A percentile compares a stretch with the other conserved stretches of the same genome.
Conservation (phyloP, 352 stramenopile species). For the Globisporangium takayamanum region DNA sequence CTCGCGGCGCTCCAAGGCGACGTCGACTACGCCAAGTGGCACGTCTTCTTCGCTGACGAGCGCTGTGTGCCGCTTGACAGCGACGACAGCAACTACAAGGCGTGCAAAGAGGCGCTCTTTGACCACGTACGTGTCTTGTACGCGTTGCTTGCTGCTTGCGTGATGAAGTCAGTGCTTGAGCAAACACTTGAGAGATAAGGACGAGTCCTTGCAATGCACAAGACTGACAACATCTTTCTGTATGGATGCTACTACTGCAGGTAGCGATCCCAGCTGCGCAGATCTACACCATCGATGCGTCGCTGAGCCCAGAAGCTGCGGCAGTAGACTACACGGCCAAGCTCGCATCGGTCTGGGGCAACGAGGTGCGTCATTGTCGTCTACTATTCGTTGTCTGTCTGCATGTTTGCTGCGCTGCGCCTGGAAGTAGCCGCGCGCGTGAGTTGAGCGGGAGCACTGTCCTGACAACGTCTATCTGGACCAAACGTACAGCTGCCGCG, state of each 20-base stretch:
- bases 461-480: background rate
- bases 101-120: conserved; percentile 88
- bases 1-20: conserved; percentile 65
- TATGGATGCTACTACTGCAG: conserved; percentile 5
- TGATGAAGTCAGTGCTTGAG: background rate
- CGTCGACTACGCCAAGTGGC: conserved; percentile 94
- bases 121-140: conserved; percentile 42
- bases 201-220: too few relatives aligned
- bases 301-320: conserved; percentile 47
- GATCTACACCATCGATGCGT: conserved; percentile 91
- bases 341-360: conserved; percentile 54
- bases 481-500: conserved; percentile 46
- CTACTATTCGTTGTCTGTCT: background rate
- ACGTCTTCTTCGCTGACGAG: conserved; percentile 98
- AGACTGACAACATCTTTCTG: background rate
- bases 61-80: conserved; percentile 90
- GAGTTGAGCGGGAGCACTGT: too few relatives aligned
- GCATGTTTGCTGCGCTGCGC: background rate
- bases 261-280: conserved; percentile 70
- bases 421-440: too few relatives aligned
- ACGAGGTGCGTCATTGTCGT: conserved; percentile 24
- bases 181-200: too few relatives aligned
- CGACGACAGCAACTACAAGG: conserved; percentile 95
- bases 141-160: background rate
- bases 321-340: conserved; percentile 73